phyloP scores from a whole-genome alignment of 2,329 filamentous ascomycete species.

The Diplodia seriata region DNA sequence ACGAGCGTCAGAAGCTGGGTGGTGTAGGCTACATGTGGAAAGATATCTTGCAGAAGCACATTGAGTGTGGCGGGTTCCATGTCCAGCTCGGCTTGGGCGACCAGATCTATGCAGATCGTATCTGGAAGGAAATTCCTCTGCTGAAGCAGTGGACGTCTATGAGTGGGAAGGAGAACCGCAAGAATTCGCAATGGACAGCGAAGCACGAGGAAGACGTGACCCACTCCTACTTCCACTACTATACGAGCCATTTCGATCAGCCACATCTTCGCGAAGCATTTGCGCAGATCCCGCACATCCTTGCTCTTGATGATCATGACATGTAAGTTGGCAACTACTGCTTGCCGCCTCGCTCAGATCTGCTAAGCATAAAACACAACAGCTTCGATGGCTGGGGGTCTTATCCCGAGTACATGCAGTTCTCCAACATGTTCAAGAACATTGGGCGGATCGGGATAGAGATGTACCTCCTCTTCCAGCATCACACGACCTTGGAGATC shows the following conservation, averaged over 20 bases:
- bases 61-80: constrained; percentile 95
- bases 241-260: constrained; percentile 97
- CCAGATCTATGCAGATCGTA: constrained; percentile 91
- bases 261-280: constrained; percentile 93
- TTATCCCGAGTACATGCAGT: constrained; percentile 98
- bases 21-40: constrained; percentile 98
- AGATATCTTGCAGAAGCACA: constrained; percentile 95
- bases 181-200: constrained; percentile 89
- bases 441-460: constrained; percentile 94
- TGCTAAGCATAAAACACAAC: constrained; percentile 56
- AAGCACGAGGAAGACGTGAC: constrained; percentile 94
- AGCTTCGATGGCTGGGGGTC: constrained; percentile 93
- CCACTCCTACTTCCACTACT: constrained; percentile 98
- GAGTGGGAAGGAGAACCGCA: constrained; percentile 90
- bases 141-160: constrained; percentile 95
- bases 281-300: constrained; percentile 92
- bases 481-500: constrained; percentile 94
- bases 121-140: constrained; percentile 95
- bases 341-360: constrained; percentile 33
- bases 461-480: constrained; percentile 98
- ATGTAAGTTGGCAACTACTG: constrained; percentile 57
- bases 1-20: constrained; percentile 83
- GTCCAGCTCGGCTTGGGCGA: constrained; percentile 90
- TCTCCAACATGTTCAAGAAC: constrained; percentile 97
- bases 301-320: constrained; percentile 95